A percentile compares a stretch with the other conserved stretches of the same genome.
phyloP scores from a whole-genome alignment of 768 basidiomycete species.

The Rubroboletus pulcherrimus region DNA sequence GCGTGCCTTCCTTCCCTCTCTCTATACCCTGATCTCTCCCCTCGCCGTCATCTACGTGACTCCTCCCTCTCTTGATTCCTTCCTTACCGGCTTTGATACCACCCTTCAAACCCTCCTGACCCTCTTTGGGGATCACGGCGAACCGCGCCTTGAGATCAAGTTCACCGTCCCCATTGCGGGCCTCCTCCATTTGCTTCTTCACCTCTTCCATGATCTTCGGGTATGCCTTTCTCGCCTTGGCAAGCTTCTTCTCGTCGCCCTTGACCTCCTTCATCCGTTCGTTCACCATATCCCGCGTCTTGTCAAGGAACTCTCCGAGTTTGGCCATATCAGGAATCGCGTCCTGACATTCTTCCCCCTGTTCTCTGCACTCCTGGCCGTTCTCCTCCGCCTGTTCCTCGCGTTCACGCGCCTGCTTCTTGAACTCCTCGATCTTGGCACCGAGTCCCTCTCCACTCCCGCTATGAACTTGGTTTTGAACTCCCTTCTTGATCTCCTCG shows the following conservation, averaged over 20 bases:
- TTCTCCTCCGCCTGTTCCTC: neutral
- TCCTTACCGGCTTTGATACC: constrained; percentile 6
- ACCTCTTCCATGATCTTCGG: constrained; percentile 10
- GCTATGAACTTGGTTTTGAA: neutral
- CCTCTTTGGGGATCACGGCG: constrained; percentile 10
- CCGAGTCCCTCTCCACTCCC: constrained; percentile 1
- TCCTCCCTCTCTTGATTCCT: neutral
- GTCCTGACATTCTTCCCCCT: neutral
- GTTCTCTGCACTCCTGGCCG: neutral
- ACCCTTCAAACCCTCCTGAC: neutral
- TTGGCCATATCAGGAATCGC: constrained; percentile 3
- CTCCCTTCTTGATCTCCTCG: constrained; percentile 2
- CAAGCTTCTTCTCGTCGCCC: constrained; percentile 18
- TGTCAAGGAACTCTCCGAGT: constrained; percentile 18
- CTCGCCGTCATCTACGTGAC: neutral
- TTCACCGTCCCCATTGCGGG: constrained; percentile 1
- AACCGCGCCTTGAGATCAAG: constrained; percentile 4
- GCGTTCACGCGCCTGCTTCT: neutral
- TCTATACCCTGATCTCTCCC: constrained; percentile 2
- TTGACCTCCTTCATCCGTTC: constrained; percentile 14
- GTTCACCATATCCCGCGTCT: constrained; percentile 16
- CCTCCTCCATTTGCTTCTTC: constrained; percentile 9
- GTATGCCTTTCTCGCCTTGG: constrained; percentile 14
- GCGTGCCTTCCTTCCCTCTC: constrained; percentile 6
- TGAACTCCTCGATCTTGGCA: constrained; percentile 7